These are phyloP conservation scores for Lophiostoma macrostomum DNA, from an alignment of 495 filamentous ascomycete genomes.

Conservation along the genomic window DNA sequence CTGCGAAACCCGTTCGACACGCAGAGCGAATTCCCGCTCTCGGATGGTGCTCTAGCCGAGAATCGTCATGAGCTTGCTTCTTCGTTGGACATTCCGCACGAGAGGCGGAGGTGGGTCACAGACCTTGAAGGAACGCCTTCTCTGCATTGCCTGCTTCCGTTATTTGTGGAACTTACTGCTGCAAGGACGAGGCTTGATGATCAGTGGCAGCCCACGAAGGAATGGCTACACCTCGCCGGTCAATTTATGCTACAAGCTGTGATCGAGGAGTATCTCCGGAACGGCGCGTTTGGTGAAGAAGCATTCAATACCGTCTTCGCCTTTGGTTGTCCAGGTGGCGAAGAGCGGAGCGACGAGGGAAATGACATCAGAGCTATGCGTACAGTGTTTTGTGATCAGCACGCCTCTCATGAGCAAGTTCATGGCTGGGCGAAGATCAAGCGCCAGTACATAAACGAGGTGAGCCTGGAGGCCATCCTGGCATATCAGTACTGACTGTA, in stretches of 20 bases:
- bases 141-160: slow-evolving; percentile 45
- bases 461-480: slow-evolving; percentile 5
- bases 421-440: slow-evolving; percentile 32
- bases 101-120: slow-evolving; percentile 22
- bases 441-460: slow-evolving; percentile 22
- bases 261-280: slow-evolving; percentile 48
- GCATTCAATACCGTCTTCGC: slow-evolving; percentile 36
- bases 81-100: slow-evolving; percentile 9
- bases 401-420: slow-evolving; percentile 14
- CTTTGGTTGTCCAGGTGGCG: slow-evolving; percentile 22
- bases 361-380: slow-evolving; percentile 30
- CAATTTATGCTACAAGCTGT: slow-evolving; percentile 52
- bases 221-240: slow-evolving; percentile 47
- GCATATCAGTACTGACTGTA: not conserved
- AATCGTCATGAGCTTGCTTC: slow-evolving; percentile 21
- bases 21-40: slow-evolving; percentile 25
- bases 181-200: slow-evolving; percentile 17
- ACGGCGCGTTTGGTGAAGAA: slow-evolving; percentile 28
- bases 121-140: slow-evolving; percentile 38
- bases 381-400: slow-evolving; percentile 20
- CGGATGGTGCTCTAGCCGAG: slow-evolving; percentile 13
- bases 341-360: slow-evolving; percentile 18
- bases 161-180: slow-evolving; percentile 51
- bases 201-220: slow-evolving; percentile 31
- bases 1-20: slow-evolving; percentile 24